phyloP scores from a whole-genome alignment of 148 eudicot species.

The Rheum nobile region DNA sequence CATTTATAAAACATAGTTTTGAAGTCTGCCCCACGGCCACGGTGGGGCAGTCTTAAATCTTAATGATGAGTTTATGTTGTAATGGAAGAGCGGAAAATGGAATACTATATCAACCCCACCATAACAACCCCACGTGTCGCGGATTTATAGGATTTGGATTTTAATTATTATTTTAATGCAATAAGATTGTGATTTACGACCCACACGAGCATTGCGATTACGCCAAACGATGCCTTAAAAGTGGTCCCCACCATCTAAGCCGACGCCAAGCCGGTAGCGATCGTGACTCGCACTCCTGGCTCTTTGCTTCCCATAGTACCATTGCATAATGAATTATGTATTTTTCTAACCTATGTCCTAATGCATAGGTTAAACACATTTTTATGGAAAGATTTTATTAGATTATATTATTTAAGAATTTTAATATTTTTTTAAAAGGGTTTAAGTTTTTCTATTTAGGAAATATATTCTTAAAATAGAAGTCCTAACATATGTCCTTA shows the following conservation, averaged over 20 bases:
- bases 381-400: too few relatives aligned
- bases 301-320: too few relatives aligned
- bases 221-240: neutral
- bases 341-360: too few relatives aligned
- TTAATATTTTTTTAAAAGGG: too few relatives aligned
- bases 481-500: too few relatives aligned
- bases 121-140: neutral
- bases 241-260: neutral
- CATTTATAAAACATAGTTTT: neutral
- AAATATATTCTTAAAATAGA: too few relatives aligned
- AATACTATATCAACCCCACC: neutral
- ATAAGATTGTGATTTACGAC: neutral
- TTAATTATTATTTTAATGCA: neutral
- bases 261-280: neutral
- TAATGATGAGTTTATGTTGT: neutral
- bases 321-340: too few relatives aligned
- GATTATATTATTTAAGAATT: too few relatives aligned
- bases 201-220: neutral
- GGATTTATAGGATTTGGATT: neutral
- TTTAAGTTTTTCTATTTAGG: too few relatives aligned
- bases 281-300: neutral
- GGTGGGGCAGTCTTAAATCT: neutral
- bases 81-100: neutral
- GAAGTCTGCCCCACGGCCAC: neutral
- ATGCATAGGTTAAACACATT: too few relatives aligned